phyloP scores from a whole-genome alignment of 495 filamentous ascomycete species.

The Annulohypoxylon nitens region DNA sequence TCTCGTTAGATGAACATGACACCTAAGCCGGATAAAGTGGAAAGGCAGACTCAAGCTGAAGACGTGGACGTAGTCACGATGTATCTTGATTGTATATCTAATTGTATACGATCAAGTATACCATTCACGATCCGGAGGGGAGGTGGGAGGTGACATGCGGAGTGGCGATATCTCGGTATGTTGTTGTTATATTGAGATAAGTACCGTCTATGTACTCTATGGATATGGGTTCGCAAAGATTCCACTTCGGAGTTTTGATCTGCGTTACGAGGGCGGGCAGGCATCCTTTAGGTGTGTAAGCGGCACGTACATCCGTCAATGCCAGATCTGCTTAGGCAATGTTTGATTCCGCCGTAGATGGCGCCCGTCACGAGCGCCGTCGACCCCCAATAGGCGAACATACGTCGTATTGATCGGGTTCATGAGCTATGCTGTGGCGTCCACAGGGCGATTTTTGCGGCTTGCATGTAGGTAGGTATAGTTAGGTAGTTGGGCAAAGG shows the following conservation, averaged over 20 bases:
- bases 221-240: not conserved
- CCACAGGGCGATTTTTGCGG: conserved; percentile 2
- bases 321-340: not conserved
- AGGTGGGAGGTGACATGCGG: conserved; percentile 17
- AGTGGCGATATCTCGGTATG: conserved; percentile 19
- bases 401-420: not conserved
- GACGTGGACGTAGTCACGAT: not conserved
- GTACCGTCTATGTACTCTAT: not conserved
- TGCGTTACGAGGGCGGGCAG: not conserved
- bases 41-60: conserved; percentile 9
- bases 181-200: not conserved
- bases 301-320: conserved; percentile 1
- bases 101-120: not conserved
- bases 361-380: conserved; percentile 12
- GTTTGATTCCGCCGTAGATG: not conserved
- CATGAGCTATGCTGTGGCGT: not conserved
- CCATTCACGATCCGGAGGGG: not conserved
- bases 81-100: not conserved
- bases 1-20: not conserved
- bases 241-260: not conserved
- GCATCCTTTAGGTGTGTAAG: not conserved
- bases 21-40: conserved; percentile 6
- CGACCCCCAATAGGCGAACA: not conserved
- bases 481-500: not conserved
- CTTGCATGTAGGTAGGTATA: not conserved